Evolutionary conservation across 1,284 basidiomycete genomes (phyloP), one percentile per base, ranked within the genome.

Genomic region (Ustilago cynodontis): DNA sequence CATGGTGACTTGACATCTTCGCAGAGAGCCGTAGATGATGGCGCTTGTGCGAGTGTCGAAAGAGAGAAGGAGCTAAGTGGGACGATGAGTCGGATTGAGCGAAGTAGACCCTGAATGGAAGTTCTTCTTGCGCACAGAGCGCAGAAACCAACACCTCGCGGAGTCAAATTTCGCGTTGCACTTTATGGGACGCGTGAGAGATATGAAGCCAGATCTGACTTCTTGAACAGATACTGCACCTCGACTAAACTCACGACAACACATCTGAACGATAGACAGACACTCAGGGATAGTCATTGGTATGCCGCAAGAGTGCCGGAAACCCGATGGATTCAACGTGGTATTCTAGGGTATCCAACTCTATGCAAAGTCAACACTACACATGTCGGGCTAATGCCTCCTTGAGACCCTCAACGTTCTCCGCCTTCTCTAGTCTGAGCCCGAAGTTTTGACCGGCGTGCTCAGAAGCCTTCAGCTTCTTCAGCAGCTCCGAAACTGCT

Each of bases 401-500:
- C 65, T 86, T 87, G 74, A 95, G 86, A 7, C 93, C 93, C 18
- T 86, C 87, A 20, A 95, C 90, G 9, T 87, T 85, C 2, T 90
- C 89, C 1, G 92, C 74, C 1, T 87, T 82, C 84, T 94, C 93
- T 2, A 92, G 80, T 11, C 90, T 88, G 26, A 92, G 88, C 11
- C 94, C 95, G 64, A 90, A 71, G 62, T 68, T 65, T 43, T 67
- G 64, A 11, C 65, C 61, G 8, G 64, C 65, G 22, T 57, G 60
- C 90, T 52, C 89, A 6, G 51, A 65, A 39, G 59, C 66, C 24
- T 63, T 65, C 24, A 70, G 47, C 60, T 67, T 76, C 39, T 35
- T 91, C 8, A 90, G 89, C 24, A 98, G 47, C 11, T 65, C 67
- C 8, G 65, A 58, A 8, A 82, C 64, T 7, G 60, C 54, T 26